phyloP scores from a whole-genome alignment of 2,329 filamentous ascomycete species.

The Myriosclerotinia curreyana region DNA sequence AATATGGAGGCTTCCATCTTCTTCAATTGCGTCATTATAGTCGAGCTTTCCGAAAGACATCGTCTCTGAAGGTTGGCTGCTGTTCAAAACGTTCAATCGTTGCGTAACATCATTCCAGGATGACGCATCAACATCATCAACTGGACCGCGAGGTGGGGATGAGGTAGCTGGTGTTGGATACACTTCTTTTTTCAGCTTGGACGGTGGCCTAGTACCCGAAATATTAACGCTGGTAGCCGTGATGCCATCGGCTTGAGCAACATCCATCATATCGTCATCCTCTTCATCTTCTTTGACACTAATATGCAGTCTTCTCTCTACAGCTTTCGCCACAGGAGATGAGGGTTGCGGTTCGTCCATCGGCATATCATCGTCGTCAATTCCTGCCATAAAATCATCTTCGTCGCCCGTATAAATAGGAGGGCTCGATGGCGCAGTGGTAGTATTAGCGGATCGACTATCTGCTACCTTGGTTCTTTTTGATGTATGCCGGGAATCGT shows the following conservation, averaged over 20 bases:
- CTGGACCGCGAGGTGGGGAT: conserved; percentile 63
- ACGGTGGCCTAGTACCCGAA: conserved; percentile 72
- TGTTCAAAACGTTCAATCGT: conserved; percentile 80
- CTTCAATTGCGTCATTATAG: conserved; percentile 82
- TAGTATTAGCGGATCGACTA: conserved; percentile 37
- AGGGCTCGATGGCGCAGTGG: conserved; percentile 45
- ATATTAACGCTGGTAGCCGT: conserved; percentile 76
- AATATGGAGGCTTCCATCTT: conserved; percentile 86
- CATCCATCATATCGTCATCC: conserved; percentile 79
- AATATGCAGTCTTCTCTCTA: conserved; percentile 63
- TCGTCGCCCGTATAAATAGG: conserved; percentile 52
- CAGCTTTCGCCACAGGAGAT: conserved; percentile 77
- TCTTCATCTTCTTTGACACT: conserved; percentile 64
- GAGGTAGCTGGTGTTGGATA: conserved; percentile 73
- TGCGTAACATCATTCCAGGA: conserved; percentile 86
- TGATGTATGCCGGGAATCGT: conserved; percentile 46
- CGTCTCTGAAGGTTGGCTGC: conserved; percentile 63
- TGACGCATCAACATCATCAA: conserved; percentile 68
- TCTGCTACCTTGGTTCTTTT: conserved; percentile 58
- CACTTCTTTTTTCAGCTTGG: conserved; percentile 68
- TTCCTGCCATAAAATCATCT: conserved; percentile 52
- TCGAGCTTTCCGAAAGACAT: conserved; percentile 74
- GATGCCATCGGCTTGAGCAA: conserved; percentile 71
- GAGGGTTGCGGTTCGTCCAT: conserved; percentile 87
- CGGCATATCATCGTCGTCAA: conserved; percentile 66